Percentiles rank a stretch among this genome's conserved stretches.
These are phyloP conservation scores for Collybia mongolica DNA, from an alignment of 768 basidiomycete genomes.

Conservation along the genomic window DNA sequence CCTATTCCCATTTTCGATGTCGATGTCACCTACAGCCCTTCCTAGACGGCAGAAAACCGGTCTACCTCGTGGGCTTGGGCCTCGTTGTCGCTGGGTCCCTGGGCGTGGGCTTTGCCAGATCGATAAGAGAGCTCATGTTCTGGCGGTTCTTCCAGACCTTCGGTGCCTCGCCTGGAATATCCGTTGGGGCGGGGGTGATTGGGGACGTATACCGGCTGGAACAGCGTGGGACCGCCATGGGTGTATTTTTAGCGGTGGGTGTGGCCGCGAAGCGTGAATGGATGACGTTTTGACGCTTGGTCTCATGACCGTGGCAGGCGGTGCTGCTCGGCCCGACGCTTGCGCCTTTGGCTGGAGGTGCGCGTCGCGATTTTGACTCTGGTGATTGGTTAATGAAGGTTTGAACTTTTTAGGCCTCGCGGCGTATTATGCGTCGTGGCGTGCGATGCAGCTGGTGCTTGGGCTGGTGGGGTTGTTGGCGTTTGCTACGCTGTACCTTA, in stretches of 20 bases:
- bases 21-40: no score
- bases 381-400: slow-evolving; percentile 20
- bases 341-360: slow-evolving; percentile 39
- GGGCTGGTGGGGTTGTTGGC: slow-evolving; percentile 35
- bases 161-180: slow-evolving; percentile 46
- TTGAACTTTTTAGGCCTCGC: slow-evolving; percentile 42
- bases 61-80: slow-evolving; percentile 54
- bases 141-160: slow-evolving; percentile 58
- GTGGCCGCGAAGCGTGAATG: not conserved
- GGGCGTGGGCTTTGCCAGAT: slow-evolving; percentile 42
- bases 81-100: slow-evolving; percentile 47
- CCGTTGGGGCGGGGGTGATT: slow-evolving; percentile 42
- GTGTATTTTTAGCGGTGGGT: slow-evolving; percentile 41
- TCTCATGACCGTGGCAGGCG: slow-evolving; percentile 2
- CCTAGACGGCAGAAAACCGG: slow-evolving; percentile 50
- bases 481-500: slow-evolving; percentile 28
- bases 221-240: slow-evolving; percentile 48
- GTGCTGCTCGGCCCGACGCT: slow-evolving; percentile 8
- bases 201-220: slow-evolving; percentile 32
- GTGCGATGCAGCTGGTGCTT: slow-evolving; percentile 49
- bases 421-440: slow-evolving; percentile 64
- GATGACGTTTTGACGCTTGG: not conserved
- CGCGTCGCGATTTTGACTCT: not conserved
- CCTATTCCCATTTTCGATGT: not conserved
- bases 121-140: slow-evolving; percentile 40